phyloP scores from a whole-genome alignment of 2,329 filamentous ascomycete species.

The Aspergillus sojae region DNA sequence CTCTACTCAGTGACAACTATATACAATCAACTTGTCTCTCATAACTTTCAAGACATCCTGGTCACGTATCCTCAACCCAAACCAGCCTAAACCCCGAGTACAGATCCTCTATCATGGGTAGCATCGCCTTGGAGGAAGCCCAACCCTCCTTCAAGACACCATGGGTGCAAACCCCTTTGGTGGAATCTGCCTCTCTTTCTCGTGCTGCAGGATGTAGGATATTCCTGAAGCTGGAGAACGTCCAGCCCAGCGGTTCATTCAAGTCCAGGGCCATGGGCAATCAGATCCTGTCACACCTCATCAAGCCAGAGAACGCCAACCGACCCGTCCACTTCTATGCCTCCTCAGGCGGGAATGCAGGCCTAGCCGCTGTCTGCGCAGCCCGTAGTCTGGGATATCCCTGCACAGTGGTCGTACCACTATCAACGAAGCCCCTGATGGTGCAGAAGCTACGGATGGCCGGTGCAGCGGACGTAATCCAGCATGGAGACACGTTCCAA shows the following conservation, averaged over 20 bases:
- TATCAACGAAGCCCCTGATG: conserved; percentile 68
- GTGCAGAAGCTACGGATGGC: conserved; percentile 69
- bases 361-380: conserved; percentile 76
- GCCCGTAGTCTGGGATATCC: conserved; percentile 65
- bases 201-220: conserved; percentile 75
- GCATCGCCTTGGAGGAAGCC: conserved; percentile 33
- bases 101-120: conserved; percentile 35
- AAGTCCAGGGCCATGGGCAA: conserved; percentile 78
- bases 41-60: conserved; percentile 7
- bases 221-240: conserved; percentile 82
- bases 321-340: conserved; percentile 71
- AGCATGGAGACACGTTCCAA: conserved; percentile 67
- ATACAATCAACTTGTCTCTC: conserved; percentile 3
- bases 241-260: conserved; percentile 84
- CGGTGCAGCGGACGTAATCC: conserved; percentile 67
- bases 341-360: conserved; percentile 81
- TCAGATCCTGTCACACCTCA: conserved; percentile 61
- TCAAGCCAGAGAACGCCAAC: conserved; percentile 43
- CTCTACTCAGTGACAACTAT: not conserved
- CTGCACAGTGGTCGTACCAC: conserved; percentile 75
- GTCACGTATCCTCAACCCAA: not conserved
- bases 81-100: not conserved
- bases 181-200: conserved; percentile 68
- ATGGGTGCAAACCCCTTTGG: conserved; percentile 73
- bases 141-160: conserved; percentile 46